phyloP scores from a whole-genome alignment of 2,329 filamentous ascomycete genomes.

The Podosphaera fusca region DNA sequence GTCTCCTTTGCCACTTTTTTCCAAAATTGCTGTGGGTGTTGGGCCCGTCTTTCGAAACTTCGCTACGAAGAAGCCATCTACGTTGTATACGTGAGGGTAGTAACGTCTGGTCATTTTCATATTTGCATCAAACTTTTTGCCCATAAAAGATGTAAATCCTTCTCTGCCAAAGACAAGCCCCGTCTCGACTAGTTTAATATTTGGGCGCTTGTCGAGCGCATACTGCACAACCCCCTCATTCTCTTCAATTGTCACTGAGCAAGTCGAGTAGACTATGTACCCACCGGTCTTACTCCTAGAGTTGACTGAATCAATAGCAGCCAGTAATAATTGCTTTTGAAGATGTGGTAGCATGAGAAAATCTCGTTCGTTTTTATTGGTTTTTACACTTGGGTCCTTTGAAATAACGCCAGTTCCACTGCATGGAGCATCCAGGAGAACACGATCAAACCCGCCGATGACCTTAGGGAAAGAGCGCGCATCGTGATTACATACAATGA shows the following conservation, averaged over 20 bases:
- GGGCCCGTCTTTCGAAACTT: constrained; percentile 88
- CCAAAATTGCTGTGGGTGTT: constrained; percentile 26
- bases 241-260: constrained; percentile 82
- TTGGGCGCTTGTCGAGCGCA: constrained; percentile 71
- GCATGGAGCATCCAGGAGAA: constrained; percentile 84
- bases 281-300: constrained; percentile 81
- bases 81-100: constrained; percentile 82
- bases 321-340: constrained; percentile 81
- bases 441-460: constrained; percentile 86
- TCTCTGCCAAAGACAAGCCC: constrained; percentile 77
- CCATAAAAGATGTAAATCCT: constrained; percentile 74
- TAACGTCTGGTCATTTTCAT: constrained; percentile 67
- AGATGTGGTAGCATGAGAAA: constrained; percentile 83
- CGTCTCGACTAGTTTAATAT: constrained; percentile 81
- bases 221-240: constrained; percentile 90
- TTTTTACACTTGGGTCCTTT: constrained; percentile 93
- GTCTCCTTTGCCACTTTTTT: constrained; percentile 9
- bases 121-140: constrained; percentile 73
- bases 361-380: constrained; percentile 89
- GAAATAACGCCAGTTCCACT: constrained; percentile 93
- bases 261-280: constrained; percentile 92
- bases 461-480: constrained; percentile 83
- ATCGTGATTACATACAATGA: constrained; percentile 87
- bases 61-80: constrained; percentile 94
- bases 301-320: constrained; percentile 87